Conservation (phyloP, 768 basidiomycete genomes). For the Lentinus tigrinus region DNA sequence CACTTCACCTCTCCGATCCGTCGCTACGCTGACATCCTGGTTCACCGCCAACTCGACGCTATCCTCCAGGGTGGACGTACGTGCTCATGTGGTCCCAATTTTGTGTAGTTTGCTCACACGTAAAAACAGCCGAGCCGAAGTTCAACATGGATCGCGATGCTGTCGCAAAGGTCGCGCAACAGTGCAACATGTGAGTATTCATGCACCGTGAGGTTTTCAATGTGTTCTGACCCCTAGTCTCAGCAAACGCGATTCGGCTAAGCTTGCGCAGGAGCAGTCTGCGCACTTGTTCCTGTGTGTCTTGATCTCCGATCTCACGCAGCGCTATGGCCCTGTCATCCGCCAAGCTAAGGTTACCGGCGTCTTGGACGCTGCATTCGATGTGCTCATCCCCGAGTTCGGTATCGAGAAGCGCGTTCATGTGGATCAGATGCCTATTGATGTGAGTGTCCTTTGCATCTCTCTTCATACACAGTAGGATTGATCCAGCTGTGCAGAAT, state of each 20-base stretch:
- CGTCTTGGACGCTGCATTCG: constrained; percentile 97
- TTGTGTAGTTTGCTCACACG: constrained; percentile 7
- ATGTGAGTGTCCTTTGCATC: constrained; percentile 50
- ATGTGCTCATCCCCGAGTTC: constrained; percentile 94
- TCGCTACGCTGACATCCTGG: constrained; percentile 90
- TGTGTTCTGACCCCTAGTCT: constrained; percentile 4
- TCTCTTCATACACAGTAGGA: background rate
- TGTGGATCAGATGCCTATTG: constrained; percentile 98
- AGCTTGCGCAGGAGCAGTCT: constrained; percentile 94
- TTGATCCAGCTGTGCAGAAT: constrained; percentile 49
- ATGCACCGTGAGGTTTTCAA: background rate
- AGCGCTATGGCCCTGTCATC: constrained; percentile 92
- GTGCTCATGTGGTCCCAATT: constrained; percentile 16
- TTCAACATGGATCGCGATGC: constrained; percentile 98
- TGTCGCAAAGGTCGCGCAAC: constrained; percentile 96
- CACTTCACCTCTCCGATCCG: constrained; percentile 93
- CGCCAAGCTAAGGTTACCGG: constrained; percentile 94
- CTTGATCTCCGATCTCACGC: constrained; percentile 90
- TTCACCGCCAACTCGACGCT: constrained; percentile 95
- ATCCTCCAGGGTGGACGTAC: constrained; percentile 70
- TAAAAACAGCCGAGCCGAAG: constrained; percentile 63
- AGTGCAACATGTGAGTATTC: constrained; percentile 85
- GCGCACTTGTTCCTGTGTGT: constrained; percentile 94
- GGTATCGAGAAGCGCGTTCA: constrained; percentile 99
- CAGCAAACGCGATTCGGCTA: constrained; percentile 89